Evolutionary conservation across 2,329 filamentous ascomycete species (phyloP), one percentile per base, ranked within the genome.

Genomic region (Mycosphaerella arachidis): DNA sequence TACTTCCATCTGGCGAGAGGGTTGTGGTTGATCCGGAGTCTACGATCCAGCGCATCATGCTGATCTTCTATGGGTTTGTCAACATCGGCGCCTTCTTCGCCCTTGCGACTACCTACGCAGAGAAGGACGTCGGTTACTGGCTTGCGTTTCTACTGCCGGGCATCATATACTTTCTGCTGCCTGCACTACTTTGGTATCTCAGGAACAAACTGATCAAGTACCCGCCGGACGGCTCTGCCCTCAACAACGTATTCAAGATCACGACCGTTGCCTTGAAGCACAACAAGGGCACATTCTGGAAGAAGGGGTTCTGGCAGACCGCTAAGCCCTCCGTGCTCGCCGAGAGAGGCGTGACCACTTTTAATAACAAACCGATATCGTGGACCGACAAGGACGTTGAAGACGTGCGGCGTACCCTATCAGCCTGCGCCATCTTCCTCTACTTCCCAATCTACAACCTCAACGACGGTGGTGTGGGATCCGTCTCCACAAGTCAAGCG

Each of bases 331-430:
- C 60, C 20, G 59, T 57, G 20, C 60, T 70, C 6, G 60, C 63
- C 4, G 59, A 54, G n/a, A 57, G 60, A 24, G 65, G 67, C 5
- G 29, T 66, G 20, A 63, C 62, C 1, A 59, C 60, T 4, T 64
- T 62, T 51, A 53, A 56, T 29, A 53, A 57, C 20, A 64, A 67
- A 48, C 54, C 63, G 7, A 57, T 67, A 12, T 54, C 78, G 0
- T 91, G 87, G 85, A 82, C 87, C 53, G 86, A 90, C 67, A 79
- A 82, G 66, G 90, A 90, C 64, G 78, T 91, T 43, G 86, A 89
- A 3, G 88, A 91, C 69, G 77, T 91, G 51, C 86, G 86, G 75
- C 84, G 86, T 20, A 82, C 82, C 1, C 71, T 85, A 24, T 67
- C 78, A 70, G 88, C 88, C 20, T 91, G 87, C 77, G 84, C 85